Percentiles rank a stretch among this genome's conserved stretches.
These are phyloP conservation scores for Paraphoma sp. DNA, from an alignment of 2,329 filamentous ascomycete genomes.

Conservation along the genomic window DNA sequence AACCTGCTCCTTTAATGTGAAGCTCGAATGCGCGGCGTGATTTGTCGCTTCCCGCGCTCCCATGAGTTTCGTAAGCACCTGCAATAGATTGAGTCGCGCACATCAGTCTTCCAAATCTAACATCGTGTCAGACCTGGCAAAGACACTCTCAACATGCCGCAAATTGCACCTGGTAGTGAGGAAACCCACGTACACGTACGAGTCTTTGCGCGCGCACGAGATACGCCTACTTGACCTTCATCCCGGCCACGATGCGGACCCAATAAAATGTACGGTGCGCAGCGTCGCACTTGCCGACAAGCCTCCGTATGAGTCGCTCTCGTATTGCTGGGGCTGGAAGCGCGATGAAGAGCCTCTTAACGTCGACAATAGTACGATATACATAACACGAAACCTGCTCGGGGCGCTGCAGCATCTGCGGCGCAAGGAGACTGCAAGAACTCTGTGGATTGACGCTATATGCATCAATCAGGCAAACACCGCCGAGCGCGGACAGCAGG, in stretches of 20 bases:
- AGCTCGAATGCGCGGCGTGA: neutral
- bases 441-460: constrained; percentile 13
- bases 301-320: neutral
- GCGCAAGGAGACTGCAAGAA: neutral
- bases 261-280: neutral
- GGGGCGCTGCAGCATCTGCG: constrained; percentile 8
- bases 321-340: neutral
- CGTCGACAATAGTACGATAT: neutral
- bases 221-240: constrained; percentile 1
- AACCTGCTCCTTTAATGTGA: neutral
- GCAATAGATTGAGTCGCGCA: neutral
- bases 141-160: neutral
- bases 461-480: constrained; percentile 12
- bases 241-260: neutral
- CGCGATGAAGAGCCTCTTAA: neutral
- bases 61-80: neutral
- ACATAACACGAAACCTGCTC: constrained; percentile 5
- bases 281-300: neutral
- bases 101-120: neutral
- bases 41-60: neutral
- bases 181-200: neutral
- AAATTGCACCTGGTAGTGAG: neutral
- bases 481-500: constrained; percentile 15
- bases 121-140: neutral
- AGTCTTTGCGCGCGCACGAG: neutral